Evolutionary conservation across 2,329 filamentous ascomycete genomes (phyloP), one percentile per base, ranked within the genome.

Genomic region (Colletotrichum musicola): DNA sequence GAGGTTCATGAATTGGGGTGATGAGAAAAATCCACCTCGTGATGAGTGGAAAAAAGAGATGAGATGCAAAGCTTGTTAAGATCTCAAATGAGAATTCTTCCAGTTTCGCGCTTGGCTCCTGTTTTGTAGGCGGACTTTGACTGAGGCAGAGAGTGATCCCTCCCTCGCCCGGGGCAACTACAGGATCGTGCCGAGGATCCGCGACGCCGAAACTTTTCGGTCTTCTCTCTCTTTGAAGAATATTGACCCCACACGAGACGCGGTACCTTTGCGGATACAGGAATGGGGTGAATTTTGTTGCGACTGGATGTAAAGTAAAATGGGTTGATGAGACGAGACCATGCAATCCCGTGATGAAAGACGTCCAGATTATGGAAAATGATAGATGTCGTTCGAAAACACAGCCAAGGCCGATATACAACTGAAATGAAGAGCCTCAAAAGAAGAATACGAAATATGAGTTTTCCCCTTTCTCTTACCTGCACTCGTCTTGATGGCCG

Each of bases 401-500:
- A 35, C 22, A 27, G 30, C 13, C 35, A 47, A 62, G 18, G 18
- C 30, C 14, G 50, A 38, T 25, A 25, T 25, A 14, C 5, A 14
- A 18, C 25, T 42, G 54, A 53, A 22, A 50, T 46, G 42, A 68
- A 56, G 30, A 56, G 27, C 16, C 18, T 12, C 44, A 46, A 16
- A 46, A 49, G 9, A 22, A 5, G 16, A 27, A 13, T 6, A n/a
- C 55, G 68, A 69, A 69, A 22, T 30, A 14, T 18, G 57, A 51
- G n/a, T 10, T 57, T 58, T 18, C 13, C 51, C 10, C 35, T n/a
- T n/a, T 57, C 20, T 79, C 87, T 85, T 77, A 90, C 88, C 87
- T 75, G 88, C 84, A 75, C 87, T 89, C 70, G 86, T 88, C 75
- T 85, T 88, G 62, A 90, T 79, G 38, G 83, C 88, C 3, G 88